These are phyloP conservation scores for Globisporangium lucens DNA, from an alignment of 352 stramenopile species.

Conservation along the genomic window DNA sequence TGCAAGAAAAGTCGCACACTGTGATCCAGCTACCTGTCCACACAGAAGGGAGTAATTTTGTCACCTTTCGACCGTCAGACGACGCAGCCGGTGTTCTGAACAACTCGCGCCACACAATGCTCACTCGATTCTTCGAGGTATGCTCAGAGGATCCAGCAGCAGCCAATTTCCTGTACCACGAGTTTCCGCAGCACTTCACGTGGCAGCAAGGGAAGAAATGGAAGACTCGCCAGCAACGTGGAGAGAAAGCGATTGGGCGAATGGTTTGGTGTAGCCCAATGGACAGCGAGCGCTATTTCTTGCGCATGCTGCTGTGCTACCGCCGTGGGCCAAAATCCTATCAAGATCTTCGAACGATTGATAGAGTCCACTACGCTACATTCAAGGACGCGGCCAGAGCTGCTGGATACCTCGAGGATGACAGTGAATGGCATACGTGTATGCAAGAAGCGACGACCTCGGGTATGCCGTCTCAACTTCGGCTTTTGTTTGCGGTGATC, in stretches of 20 bases:
- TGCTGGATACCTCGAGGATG: background rate
- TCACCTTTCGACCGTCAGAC: slow-evolving; percentile 12
- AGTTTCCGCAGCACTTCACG: slow-evolving; percentile 2
- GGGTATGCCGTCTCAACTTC: background rate
- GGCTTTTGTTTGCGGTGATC: background rate
- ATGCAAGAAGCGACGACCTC: background rate
- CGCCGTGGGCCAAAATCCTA: slow-evolving; percentile 60
- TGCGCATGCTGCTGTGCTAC: slow-evolving; percentile 66
- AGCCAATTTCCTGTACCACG: background rate
- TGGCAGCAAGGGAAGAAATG: background rate
- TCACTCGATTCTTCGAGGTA: slow-evolving; percentile 50
- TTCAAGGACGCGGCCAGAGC: background rate
- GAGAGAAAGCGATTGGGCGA: background rate
- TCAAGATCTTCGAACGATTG: background rate
- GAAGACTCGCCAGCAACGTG: background rate
- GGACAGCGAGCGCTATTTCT: slow-evolving; percentile 41
- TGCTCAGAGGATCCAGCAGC: slow-evolving; percentile 24
- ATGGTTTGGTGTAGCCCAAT: slow-evolving; percentile 6
- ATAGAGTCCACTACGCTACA: background rate
- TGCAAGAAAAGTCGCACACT: slow-evolving; percentile 1
- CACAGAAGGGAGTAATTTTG: background rate
- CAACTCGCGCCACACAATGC: slow-evolving; percentile 19
- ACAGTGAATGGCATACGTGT: background rate
- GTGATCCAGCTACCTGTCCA: slow-evolving; percentile 1
- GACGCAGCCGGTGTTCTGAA: slow-evolving; percentile 19